Conservation (phyloP, 2,329 filamentous ascomycete species). For the Fusarium sp. region DNA sequence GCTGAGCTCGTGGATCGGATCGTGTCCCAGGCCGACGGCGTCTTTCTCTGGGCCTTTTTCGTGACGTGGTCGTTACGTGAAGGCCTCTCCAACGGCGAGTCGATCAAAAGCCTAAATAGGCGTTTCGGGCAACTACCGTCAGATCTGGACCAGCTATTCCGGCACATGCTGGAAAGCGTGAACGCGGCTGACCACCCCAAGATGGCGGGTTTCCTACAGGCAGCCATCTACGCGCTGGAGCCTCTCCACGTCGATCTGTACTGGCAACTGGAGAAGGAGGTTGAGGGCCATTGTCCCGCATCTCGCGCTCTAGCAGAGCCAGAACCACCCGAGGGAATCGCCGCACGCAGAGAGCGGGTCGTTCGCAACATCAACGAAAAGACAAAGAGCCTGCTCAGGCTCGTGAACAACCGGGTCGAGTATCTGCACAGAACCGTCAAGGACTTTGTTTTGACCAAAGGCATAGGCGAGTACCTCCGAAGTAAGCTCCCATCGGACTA, state of each 20-base stretch:
- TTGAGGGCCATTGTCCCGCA: neutral
- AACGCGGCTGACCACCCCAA: neutral
- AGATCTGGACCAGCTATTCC: neutral
- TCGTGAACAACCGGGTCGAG: neutral
- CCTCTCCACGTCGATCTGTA: neutral
- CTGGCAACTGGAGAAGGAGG: neutral
- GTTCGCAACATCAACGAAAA: neutral
- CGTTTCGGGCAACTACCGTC: neutral
- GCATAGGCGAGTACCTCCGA: neutral
- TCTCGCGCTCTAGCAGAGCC: no score
- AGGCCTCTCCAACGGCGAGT: neutral
- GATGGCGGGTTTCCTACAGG: neutral
- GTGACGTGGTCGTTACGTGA: neutral
- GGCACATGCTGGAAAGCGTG: neutral
- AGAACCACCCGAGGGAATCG: neutral
- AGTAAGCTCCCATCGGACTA: neutral
- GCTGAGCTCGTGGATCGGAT: neutral
- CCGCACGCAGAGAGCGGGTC: neutral
- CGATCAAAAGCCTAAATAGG: neutral
- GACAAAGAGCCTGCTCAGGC: neutral
- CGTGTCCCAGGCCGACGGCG: neutral
- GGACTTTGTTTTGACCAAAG: neutral
- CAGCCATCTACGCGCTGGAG: neutral
- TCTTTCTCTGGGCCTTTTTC: neutral
- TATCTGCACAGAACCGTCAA: neutral